A percentile compares a stretch with the other conserved stretches of the same genome.
Conservation (phyloP, 2,329 filamentous ascomycete species). For the Alternaria panax region DNA sequence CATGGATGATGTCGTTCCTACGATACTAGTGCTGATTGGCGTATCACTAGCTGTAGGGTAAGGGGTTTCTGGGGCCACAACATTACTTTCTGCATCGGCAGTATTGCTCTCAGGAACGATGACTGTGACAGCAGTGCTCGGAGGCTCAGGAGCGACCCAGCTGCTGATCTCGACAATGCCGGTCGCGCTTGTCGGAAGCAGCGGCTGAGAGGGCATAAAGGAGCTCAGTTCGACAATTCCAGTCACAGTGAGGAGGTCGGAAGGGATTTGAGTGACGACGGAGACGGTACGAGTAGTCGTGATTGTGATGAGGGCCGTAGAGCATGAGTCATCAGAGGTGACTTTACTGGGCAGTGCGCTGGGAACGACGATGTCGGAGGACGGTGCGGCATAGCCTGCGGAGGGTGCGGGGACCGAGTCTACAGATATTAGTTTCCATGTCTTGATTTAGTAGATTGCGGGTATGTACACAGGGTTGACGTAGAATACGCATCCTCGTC, state of each 20-base stretch:
- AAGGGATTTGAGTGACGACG: conserved; percentile 1
- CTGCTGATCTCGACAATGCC: not conserved
- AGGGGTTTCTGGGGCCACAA: conserved; percentile 11
- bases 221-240: not conserved
- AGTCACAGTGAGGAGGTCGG: not conserved
- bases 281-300: conserved; percentile 6
- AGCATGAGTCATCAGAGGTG: not conserved
- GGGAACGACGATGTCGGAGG: not conserved
- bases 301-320: not conserved
- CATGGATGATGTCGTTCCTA: conserved; percentile 9
- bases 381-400: not conserved
- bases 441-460: not conserved
- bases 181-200: not conserved
- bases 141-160: not conserved
- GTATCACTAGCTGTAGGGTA: conserved; percentile 16
- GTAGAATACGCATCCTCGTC: not conserved
- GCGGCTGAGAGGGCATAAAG: not conserved
- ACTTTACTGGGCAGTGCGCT: not conserved
- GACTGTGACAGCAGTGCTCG: not conserved
- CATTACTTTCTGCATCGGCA: not conserved
- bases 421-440: not conserved
- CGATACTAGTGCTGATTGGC: conserved; percentile 7
- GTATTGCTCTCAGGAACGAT: not conserved
- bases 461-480: conserved; percentile 43
- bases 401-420: not conserved